A percentile compares a stretch with the other conserved stretches of the same genome.
phyloP scores from a whole-genome alignment of 306 rosid genomes.

The Bauhinia variegata region DNA sequence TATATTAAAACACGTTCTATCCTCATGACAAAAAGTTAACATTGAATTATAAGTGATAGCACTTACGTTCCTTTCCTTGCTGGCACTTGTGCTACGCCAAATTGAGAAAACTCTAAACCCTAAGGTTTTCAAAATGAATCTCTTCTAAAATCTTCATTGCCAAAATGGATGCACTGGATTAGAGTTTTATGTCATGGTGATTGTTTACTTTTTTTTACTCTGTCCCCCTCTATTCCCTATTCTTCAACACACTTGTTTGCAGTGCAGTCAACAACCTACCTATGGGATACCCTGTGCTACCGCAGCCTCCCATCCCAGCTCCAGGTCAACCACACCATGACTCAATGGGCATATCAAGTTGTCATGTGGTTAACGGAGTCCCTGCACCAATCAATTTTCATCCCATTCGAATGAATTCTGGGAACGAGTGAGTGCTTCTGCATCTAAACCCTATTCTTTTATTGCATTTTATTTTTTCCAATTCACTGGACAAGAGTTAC shows the following conservation, averaged over 20 bases:
- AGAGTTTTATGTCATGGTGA: conserved; percentile 12
- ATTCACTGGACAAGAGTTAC: no score
- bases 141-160: neutral
- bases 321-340: conserved; percentile 81
- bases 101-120: conserved; percentile 11
- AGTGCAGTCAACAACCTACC: conserved; percentile 97
- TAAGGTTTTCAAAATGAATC: neutral
- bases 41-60: conserved; percentile 15
- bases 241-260: conserved; percentile 67
- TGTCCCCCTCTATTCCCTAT: conserved; percentile 20
- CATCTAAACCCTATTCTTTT: neutral
- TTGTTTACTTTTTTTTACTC: conserved; percentile 13
- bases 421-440: conserved; percentile 71
- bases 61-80: conserved; percentile 1
- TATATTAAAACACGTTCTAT: conserved; percentile 3
- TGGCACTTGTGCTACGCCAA: neutral
- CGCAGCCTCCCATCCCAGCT: conserved; percentile 68
- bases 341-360: conserved; percentile 72
- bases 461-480: no score
- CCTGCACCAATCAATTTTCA: conserved; percentile 86
- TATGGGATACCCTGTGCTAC: conserved; percentile 91
- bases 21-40: conserved; percentile 4
- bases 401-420: conserved; percentile 78
- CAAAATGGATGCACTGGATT: conserved; percentile 6
- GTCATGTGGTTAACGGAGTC: conserved; percentile 93